A percentile compares a stretch with the other conserved stretches of the same genome.
These are phyloP conservation scores for Nicotiana rustica DNA, from an alignment of 305 asterid species.

Conservation along the genomic window DNA sequence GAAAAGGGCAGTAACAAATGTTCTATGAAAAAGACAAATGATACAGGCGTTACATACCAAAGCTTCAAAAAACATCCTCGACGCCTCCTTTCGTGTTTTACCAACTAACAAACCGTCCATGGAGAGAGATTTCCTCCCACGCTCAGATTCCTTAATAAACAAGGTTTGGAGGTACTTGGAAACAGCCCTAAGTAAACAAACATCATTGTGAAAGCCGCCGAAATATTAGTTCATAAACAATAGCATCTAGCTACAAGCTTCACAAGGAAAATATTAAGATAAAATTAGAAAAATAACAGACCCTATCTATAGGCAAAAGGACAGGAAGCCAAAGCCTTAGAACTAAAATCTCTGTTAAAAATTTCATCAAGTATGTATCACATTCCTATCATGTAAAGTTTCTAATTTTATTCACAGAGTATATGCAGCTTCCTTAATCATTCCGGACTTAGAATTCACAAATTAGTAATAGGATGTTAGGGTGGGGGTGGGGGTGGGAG, in stretches of 20 bases:
- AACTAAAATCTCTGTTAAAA: constrained; percentile 1
- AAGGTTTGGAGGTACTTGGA: constrained; percentile 82
- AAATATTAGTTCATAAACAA: neutral
- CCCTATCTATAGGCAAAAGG: neutral
- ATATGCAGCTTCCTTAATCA: neutral
- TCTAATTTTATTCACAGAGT: neutral
- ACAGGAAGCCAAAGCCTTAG: neutral
- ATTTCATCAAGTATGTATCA: neutral
- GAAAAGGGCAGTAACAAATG: neutral
- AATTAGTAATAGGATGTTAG: too few relatives aligned
- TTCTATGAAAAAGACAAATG: neutral
- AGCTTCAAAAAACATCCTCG: constrained; percentile 92
- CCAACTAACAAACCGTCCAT: constrained; percentile 71
- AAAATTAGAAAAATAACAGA: neutral
- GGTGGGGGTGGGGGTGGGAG: too few relatives aligned
- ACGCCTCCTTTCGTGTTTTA: constrained; percentile 97
- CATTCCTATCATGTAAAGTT: neutral
- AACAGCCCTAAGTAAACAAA: constrained; percentile 71
- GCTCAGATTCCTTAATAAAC: constrained; percentile 72
- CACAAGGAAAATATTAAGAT: neutral
- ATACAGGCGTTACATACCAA: constrained; percentile 56
- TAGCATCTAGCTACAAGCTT: neutral
- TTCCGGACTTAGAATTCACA: too few relatives aligned
- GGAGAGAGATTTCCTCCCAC: constrained; percentile 62
- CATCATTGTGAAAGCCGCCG: neutral